phyloP scores from a whole-genome alignment of 169 alveolate genomes.

The Plasmodium yoelii region DNA sequence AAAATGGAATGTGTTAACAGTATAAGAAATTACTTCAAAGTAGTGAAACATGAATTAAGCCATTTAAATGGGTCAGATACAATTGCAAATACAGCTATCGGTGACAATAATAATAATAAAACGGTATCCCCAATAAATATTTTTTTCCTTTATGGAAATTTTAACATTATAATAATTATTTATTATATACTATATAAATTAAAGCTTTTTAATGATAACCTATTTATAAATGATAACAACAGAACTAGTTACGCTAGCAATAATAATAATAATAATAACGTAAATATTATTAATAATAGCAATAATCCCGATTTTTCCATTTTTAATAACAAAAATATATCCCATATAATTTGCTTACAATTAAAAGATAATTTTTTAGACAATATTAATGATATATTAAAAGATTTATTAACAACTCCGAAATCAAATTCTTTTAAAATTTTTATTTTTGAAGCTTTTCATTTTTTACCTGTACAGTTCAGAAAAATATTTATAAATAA shows the following conservation, averaged over 20 bases:
- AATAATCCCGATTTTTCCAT: constrained; percentile 28
- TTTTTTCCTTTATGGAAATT: constrained; percentile 57
- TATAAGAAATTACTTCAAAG: constrained; percentile 61
- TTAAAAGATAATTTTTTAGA: constrained; percentile 20
- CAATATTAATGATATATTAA: constrained; percentile 18
- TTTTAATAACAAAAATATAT: constrained; percentile 33
- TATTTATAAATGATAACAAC: constrained; percentile 31
- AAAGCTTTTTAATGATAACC: constrained; percentile 20
- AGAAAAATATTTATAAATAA: constrained; percentile 52
- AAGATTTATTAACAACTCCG: constrained; percentile 7
- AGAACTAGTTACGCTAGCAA: not conserved
- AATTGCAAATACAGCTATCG: constrained; percentile 5
- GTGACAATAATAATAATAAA: constrained; percentile 7
- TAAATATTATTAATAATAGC: not conserved
- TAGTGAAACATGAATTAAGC: constrained; percentile 16
- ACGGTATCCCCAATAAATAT: constrained; percentile 32
- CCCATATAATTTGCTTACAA: constrained; percentile 54
- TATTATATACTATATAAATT: constrained; percentile 42
- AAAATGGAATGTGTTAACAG: constrained; percentile 22
- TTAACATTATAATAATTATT: constrained; percentile 55
- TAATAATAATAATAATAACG: not conserved
- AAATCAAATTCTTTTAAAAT: constrained; percentile 28
- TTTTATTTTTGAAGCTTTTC: constrained; percentile 53
- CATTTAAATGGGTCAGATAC: not conserved
- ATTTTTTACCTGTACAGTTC: constrained; percentile 25